Evolutionary conservation across 257 asterid genomes (phyloP).

Genomic region (Paulownia fortunei): DNA sequence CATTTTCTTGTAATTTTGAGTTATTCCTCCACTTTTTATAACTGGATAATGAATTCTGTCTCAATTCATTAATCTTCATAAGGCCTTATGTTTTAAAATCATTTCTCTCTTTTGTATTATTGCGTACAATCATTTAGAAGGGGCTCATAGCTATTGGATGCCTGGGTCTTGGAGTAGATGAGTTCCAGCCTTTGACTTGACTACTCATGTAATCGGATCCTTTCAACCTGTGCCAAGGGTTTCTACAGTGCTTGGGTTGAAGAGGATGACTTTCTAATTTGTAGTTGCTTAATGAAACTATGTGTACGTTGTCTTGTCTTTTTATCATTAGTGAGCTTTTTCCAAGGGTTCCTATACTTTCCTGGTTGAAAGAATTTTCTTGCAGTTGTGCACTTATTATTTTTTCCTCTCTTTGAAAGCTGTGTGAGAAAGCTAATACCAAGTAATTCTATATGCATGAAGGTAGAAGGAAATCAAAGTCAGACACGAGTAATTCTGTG

Average conservation of each 20-base stretch:
- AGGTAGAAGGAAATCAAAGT: conserved; percentile 77
- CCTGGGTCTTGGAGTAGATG: background rate
- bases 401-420: background rate
- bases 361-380: background rate
- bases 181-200: background rate
- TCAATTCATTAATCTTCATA: background rate
- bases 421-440: background rate
- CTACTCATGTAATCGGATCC: background rate
- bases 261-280: background rate
- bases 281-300: conserved; percentile 18
- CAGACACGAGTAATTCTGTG: conserved; percentile 74
- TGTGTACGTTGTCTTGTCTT: background rate
- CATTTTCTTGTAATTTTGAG: background rate
- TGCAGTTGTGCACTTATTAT: background rate
- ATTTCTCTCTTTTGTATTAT: background rate
- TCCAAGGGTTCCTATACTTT: background rate
- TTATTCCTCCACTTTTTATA: background rate
- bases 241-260: background rate
- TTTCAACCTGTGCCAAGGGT: background rate
- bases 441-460: background rate
- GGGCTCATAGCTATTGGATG: background rate
- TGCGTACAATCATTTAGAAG: background rate
- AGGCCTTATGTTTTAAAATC: background rate
- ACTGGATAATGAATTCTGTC: conserved; percentile 2
- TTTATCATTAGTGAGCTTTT: background rate